These are phyloP conservation scores for Centaurea solstitialis DNA, from an alignment of 129 eudicot species.

Conservation along the genomic window DNA sequence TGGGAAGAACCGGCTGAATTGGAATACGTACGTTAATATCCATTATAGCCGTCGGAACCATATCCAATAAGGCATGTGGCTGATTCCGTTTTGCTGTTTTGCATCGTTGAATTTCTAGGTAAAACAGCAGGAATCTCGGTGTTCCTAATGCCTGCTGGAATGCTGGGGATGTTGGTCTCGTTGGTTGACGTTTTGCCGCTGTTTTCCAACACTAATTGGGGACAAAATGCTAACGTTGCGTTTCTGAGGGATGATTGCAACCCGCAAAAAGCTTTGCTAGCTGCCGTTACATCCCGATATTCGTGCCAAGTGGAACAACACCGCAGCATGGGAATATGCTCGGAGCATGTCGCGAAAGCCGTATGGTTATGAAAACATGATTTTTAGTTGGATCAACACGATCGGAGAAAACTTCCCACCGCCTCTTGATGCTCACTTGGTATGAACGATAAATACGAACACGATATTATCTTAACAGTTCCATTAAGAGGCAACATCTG, in stretches of 20 bases:
- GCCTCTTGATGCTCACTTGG: constrained; percentile 99
- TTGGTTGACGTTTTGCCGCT: no score
- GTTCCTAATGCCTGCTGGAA: no score
- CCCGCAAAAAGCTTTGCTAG: constrained; percentile 65
- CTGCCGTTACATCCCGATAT: constrained; percentile 71
- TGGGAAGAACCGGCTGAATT: constrained; percentile 99
- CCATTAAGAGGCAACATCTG: no score
- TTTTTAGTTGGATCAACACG: constrained; percentile 99
- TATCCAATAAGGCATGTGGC: not conserved
- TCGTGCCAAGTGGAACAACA: constrained; percentile 64
- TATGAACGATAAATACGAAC: constrained; percentile 12
- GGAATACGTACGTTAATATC: constrained; percentile 73
- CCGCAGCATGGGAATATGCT: constrained; percentile 98
- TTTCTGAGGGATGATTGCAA: constrained; percentile 67
- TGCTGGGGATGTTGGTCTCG: no score
- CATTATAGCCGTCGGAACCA: not conserved
- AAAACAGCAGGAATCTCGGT: no score
- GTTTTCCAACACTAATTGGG: no score
- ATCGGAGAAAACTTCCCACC: constrained; percentile 95
- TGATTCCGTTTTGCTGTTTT: constrained; percentile 6
- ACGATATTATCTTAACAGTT: not conserved
- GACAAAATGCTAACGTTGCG: no score
- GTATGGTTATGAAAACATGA: constrained; percentile 98
- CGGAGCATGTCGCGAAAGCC: constrained; percentile 92
- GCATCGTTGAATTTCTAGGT: constrained; percentile 13